Conservation (phyloP, 768 basidiomycete species). For the Mrakia frigida region DNA sequence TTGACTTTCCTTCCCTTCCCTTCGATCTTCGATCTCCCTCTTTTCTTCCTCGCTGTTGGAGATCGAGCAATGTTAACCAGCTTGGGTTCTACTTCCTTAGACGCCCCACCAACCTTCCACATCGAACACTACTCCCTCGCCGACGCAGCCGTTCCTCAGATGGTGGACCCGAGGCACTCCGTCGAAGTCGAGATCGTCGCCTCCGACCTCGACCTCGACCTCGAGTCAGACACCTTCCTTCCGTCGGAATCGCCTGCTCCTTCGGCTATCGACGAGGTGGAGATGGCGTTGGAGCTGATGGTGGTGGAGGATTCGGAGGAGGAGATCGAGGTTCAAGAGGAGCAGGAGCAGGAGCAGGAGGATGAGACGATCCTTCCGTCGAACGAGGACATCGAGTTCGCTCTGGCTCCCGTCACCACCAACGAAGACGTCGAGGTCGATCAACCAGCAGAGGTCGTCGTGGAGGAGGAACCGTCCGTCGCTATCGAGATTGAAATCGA, state of each 20-base stretch:
- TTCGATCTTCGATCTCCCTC: not conserved
- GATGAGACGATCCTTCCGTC: constrained; percentile 4
- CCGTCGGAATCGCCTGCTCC: not conserved
- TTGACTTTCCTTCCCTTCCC: not conserved
- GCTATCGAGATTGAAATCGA: not conserved
- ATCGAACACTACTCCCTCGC: constrained; percentile 11
- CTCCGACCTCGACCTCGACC: not conserved
- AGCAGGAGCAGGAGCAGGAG: constrained; percentile 1
- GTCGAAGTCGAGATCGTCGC: constrained; percentile 12
- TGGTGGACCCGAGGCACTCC: constrained; percentile 11
- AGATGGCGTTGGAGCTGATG: constrained; percentile 22
- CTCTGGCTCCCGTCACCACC: not conserved
- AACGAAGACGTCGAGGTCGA: not conserved
- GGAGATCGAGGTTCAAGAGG: constrained; percentile 1
- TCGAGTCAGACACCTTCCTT: not conserved
- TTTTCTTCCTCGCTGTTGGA: not conserved
- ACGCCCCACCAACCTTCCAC: not conserved
- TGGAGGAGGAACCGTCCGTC: not conserved
- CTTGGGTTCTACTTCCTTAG: too few species aligned
- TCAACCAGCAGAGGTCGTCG: not conserved
- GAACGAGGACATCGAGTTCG: not conserved
- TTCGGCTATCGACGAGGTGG: constrained; percentile 23
- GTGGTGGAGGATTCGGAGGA: constrained; percentile 21
- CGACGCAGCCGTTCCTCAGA: constrained; percentile 22
- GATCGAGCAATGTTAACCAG: not conserved